phyloP scores from a whole-genome alignment of 2,329 filamentous ascomycete genomes.

The Aureobasidium sp. region DNA sequence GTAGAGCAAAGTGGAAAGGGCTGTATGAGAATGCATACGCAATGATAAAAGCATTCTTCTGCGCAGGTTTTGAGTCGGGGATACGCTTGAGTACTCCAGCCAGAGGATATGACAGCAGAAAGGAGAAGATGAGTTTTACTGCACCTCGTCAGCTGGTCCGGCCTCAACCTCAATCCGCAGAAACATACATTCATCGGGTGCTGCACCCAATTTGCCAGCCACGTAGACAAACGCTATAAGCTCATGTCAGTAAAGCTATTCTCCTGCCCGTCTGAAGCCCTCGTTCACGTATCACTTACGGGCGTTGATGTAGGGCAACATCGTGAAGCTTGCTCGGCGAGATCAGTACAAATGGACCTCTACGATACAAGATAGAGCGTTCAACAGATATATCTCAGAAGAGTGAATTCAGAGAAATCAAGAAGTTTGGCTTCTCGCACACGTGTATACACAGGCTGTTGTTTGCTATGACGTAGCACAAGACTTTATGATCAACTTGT shows the following conservation, averaged over 20 bases:
- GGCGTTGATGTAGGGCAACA: slow-evolving; percentile 57
- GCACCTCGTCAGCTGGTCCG: slow-evolving; percentile 13
- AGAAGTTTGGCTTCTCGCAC: not conserved
- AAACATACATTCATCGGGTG: slow-evolving; percentile 54
- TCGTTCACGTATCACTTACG: slow-evolving; percentile 35
- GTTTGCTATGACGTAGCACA: not conserved
- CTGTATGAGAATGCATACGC: slow-evolving; percentile 39
- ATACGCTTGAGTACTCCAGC: slow-evolving; percentile 82
- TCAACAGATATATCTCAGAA: not conserved
- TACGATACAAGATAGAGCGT: not conserved
- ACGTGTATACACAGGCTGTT: not conserved
- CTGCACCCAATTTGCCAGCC: slow-evolving; percentile 49
- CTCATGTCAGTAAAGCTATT: slow-evolving; percentile 13
- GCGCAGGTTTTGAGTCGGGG: slow-evolving; percentile 71
- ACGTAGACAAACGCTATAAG: slow-evolving; percentile 52
- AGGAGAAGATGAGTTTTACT: slow-evolving; percentile 92
- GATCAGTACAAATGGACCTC: not conserved
- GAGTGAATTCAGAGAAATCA: not conserved
- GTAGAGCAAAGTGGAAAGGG: slow-evolving; percentile 12
- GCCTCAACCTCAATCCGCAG: not conserved
- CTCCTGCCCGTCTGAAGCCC: not conserved
- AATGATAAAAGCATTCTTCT: slow-evolving; percentile 88
- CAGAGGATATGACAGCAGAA: slow-evolving; percentile 86
- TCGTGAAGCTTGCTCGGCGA: slow-evolving; percentile 21
- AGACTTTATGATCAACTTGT: not conserved